Base-by-base conservation (phyloP, 441 rosid species). In the Brassica balearica region DNA sequence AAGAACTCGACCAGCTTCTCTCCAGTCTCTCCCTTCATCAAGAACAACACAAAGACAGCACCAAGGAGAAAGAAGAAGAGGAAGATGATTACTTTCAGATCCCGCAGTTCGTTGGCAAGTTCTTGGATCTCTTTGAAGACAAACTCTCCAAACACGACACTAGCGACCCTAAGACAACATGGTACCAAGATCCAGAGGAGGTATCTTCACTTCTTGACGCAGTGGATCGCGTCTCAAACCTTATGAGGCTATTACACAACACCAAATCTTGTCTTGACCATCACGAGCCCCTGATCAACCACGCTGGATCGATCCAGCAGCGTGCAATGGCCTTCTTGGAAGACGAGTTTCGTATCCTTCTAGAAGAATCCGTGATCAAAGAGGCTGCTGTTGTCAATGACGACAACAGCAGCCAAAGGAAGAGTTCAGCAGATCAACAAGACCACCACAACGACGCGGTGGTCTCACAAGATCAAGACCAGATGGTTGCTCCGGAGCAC, bases 301-400 rank as follows among this genome's bases (percentile, higher is more conserved):
- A 89, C 25, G 83, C 89, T 0, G 91, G 88, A 10, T 74, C 78
- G 0, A 82, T 88, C 56, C 90, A 91, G 3, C 95, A 92, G 4
- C 88, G 85, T 20, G 96, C 88, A 8, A 88, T 92, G 97, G 79
- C 87, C 17, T 83, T 76, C 76, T 81, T 92, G 80, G 95, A 91
- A 77, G 95, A 88, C 3, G 93, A 92, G 65, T 88, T 94, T 74
- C 87, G 95, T 83, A 25, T 59, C 25, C 76, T 87, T 55, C 79
- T 92, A 19, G 91, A 90, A 80, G 90, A 89, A 29, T 56, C 77
- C 3, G 72, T 81, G 29, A 59, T 17, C 74, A 68, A 48, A 68
- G 43, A 38, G 43, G 68, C 73, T 6, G 43, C 8, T 58, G 83
- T 14, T 43, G 17, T 11, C 34, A 11, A 19, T 0, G 82, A 68